These are phyloP conservation scores for Lanzia echinophila DNA, from an alignment of 2,329 filamentous ascomycete species.

Conservation along the genomic window DNA sequence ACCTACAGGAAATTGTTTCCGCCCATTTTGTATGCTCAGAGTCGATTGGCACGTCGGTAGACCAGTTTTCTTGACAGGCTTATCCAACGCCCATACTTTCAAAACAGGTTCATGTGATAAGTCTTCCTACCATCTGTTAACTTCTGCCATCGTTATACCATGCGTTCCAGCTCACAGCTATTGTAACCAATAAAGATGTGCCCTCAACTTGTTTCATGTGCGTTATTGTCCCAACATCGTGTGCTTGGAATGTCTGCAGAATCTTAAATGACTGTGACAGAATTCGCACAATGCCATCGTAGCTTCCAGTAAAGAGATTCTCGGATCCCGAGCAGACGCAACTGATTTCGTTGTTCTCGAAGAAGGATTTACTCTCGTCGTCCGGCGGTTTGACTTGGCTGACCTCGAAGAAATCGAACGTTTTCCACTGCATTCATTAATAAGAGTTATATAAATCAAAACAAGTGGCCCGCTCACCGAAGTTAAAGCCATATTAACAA, in stretches of 20 bases:
- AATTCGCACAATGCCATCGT: constrained; percentile 81
- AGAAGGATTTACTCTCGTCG: constrained; percentile 69
- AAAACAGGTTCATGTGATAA: constrained; percentile 78
- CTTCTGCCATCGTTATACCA: background rate
- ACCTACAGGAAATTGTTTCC: constrained; percentile 83
- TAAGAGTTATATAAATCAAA: background rate
- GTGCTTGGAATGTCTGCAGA: constrained; percentile 77
- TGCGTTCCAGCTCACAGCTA: constrained; percentile 45
- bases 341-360: constrained; percentile 77
- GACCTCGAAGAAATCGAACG: constrained; percentile 99
- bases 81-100: constrained; percentile 97
- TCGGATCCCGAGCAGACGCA: constrained; percentile 82
- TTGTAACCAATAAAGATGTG: constrained; percentile 77
- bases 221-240: constrained; percentile 72
- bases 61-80: constrained; percentile 88
- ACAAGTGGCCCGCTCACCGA: constrained; percentile 16
- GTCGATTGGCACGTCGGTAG: constrained; percentile 83
- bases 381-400: constrained; percentile 71
- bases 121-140: constrained; percentile 59
- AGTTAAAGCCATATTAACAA: constrained; percentile 22
- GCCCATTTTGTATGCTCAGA: constrained; percentile 78
- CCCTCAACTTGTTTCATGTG: constrained; percentile 90
- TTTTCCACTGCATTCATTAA: constrained; percentile 67
- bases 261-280: constrained; percentile 83
- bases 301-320: constrained; percentile 81